phyloP scores from a whole-genome alignment of 495 filamentous ascomycete genomes.

The Annulohypoxylon nitens region DNA sequence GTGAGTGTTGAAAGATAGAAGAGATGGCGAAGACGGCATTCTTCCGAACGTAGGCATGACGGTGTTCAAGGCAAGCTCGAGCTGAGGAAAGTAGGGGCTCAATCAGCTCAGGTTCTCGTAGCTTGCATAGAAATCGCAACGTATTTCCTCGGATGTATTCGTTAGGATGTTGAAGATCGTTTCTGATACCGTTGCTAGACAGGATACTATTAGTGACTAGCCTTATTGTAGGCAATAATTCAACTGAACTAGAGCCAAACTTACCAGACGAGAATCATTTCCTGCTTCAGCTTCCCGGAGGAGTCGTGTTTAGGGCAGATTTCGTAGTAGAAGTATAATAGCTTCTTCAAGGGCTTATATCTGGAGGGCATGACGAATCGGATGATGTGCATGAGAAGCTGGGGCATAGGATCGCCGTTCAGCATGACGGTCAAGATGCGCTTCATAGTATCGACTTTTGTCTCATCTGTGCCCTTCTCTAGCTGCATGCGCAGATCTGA shows the following conservation, averaged over 20 bases:
- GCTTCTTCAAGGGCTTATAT: constrained; percentile 96
- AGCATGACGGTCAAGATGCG: constrained; percentile 96
- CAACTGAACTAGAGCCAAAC: constrained; percentile 44
- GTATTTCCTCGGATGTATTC: constrained; percentile 98
- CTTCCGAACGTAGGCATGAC: constrained; percentile 97
- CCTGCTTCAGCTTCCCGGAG: constrained; percentile 94
- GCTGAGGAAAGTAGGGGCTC: constrained; percentile 95
- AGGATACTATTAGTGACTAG: constrained; percentile 34
- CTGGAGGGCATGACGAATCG: constrained; percentile 99
- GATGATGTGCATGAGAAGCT: constrained; percentile 99
- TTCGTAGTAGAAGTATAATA: constrained; percentile 99
- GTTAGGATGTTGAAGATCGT: constrained; percentile 97
- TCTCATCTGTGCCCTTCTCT: constrained; percentile 97
- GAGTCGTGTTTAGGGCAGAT: constrained; percentile 96
- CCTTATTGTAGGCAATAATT: neutral
- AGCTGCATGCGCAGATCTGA: constrained; percentile 93
- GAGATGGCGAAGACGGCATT: constrained; percentile 96
- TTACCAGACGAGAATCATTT: constrained; percentile 99
- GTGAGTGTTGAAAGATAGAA: constrained; percentile 92
- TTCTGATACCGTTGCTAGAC: constrained; percentile 92
- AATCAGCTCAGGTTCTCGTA: constrained; percentile 94
- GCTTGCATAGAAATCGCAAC: constrained; percentile 94
- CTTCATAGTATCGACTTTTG: constrained; percentile 98
- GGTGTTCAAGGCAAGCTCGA: constrained; percentile 90
- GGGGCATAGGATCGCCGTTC: constrained; percentile 95